Percentiles rank a stretch among this genome's conserved stretches.
Evolutionary conservation across 768 basidiomycete species (phyloP).

Genomic region (Tylopilus cervinicoccineus): DNA sequence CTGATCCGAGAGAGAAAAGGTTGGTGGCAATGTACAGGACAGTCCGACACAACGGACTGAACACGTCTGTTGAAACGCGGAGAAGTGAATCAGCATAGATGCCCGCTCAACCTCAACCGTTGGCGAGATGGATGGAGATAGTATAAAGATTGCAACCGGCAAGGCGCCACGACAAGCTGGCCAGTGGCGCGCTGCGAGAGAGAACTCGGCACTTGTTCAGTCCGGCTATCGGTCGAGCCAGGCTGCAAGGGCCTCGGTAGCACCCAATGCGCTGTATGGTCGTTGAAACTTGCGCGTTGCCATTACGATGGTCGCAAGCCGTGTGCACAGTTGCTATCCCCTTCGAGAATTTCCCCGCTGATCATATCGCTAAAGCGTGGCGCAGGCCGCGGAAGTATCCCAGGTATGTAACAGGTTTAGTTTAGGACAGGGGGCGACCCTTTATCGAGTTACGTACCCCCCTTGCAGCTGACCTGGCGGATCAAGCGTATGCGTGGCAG

Average conservation of each 20-base stretch:
- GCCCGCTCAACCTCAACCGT: neutral
- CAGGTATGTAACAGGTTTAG: too few species aligned
- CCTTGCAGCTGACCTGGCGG: neutral
- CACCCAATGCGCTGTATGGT: neutral
- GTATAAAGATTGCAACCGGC: neutral
- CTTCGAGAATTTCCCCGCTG: neutral
- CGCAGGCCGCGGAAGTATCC: too few species aligned
- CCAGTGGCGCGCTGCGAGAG: neutral
- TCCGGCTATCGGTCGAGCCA: neutral
- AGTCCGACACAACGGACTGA: slow-evolving; percentile 2
- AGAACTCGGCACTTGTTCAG: slow-evolving; percentile 1
- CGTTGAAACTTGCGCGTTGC: slow-evolving; percentile 10
- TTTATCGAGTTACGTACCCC: neutral
- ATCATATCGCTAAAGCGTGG: neutral
- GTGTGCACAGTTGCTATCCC: neutral
- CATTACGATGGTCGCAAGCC: slow-evolving; percentile 8
- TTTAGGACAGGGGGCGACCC: too few species aligned
- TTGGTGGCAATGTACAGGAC: neutral
- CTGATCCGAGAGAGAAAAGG: neutral
- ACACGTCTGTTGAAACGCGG: slow-evolving; percentile 14
- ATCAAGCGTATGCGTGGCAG: neutral
- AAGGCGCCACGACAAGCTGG: neutral
- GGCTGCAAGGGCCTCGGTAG: neutral
- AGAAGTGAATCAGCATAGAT: neutral
- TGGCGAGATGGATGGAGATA: neutral